A percentile compares a stretch with the other conserved stretches of the same genome.
These are phyloP conservation scores for Achlya hypogyna DNA, from an alignment of 352 stramenopile species.

Conservation along the genomic window DNA sequence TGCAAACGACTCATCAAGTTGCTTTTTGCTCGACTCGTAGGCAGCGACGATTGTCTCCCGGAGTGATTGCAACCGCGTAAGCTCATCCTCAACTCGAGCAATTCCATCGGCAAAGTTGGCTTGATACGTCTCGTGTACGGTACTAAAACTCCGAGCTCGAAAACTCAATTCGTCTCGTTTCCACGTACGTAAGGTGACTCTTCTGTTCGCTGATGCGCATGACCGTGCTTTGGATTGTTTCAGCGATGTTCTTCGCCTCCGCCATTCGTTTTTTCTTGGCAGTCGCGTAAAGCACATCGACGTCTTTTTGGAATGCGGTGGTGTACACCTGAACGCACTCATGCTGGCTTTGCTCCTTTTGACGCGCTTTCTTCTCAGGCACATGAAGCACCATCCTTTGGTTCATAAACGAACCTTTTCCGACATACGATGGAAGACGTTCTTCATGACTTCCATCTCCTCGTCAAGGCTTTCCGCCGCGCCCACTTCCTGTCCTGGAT, in stretches of 20 bases:
- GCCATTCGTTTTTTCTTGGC: constrained; percentile 1
- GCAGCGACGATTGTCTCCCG: background rate
- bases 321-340: constrained; percentile 26
- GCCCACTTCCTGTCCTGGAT: constrained; percentile 4
- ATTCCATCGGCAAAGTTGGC: constrained; percentile 6
- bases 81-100: background rate
- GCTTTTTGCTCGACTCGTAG: background rate
- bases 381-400: background rate
- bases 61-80: constrained; percentile 11
- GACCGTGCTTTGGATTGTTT: background rate
- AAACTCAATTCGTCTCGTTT: background rate
- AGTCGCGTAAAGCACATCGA: constrained; percentile 19
- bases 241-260: background rate
- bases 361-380: constrained; percentile 21
- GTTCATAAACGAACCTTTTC: constrained; percentile 22
- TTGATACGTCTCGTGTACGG: constrained; percentile 10
- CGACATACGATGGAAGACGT: constrained; percentile 27
- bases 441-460: constrained; percentile 27
- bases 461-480: constrained; percentile 20
- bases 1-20: constrained; percentile 6
- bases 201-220: background rate
- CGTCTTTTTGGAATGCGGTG: constrained; percentile 22
- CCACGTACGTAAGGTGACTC: background rate
- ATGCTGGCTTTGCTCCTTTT: constrained; percentile 23
- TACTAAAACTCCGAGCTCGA: background rate